A percentile compares a stretch with the other conserved stretches of the same genome.
Evolutionary conservation across 768 basidiomycete genomes (phyloP).

Genomic region (Russula emetica): DNA sequence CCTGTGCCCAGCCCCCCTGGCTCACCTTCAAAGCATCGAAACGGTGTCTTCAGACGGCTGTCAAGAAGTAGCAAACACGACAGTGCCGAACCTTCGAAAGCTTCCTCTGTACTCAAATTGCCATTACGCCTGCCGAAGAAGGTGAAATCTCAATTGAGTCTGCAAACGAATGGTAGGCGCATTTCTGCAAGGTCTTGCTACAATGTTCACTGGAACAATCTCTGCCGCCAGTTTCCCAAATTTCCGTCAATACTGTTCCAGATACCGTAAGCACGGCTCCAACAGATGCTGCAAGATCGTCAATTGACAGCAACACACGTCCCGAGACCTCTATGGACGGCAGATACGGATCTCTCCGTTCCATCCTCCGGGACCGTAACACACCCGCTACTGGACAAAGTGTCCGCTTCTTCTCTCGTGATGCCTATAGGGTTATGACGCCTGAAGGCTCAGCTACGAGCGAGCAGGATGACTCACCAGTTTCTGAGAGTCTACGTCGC

Average conservation of each 20-base stretch:
- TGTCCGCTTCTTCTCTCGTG: constrained; percentile 71
- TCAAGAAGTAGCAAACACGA: constrained; percentile 26
- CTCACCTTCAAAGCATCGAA: constrained; percentile 26
- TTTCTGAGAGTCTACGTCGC: constrained; percentile 33
- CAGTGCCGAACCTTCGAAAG: constrained; percentile 18
- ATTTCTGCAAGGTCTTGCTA: background rate
- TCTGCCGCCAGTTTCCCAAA: constrained; percentile 16
- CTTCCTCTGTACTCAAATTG: constrained; percentile 22
- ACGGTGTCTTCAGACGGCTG: constrained; percentile 25
- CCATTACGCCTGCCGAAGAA: constrained; percentile 26
- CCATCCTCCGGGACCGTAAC: constrained; percentile 65
- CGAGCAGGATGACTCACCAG: constrained; percentile 33
- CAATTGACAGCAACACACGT: constrained; percentile 28
- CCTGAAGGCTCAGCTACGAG: constrained; percentile 55
- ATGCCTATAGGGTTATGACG: constrained; percentile 60
- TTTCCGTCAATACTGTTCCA: constrained; percentile 30
- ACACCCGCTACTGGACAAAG: constrained; percentile 76
- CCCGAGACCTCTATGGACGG: constrained; percentile 34
- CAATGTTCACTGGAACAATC: background rate
- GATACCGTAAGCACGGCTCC: constrained; percentile 31
- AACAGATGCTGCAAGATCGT: constrained; percentile 31
- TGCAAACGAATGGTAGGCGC: constrained; percentile 22
- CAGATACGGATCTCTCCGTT: constrained; percentile 54
- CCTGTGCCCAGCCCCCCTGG: constrained; percentile 25
- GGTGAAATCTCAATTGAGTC: constrained; percentile 26